Conservation (phyloP, 2,329 filamentous ascomycete species). For the Daldinia eschscholtzii region DNA sequence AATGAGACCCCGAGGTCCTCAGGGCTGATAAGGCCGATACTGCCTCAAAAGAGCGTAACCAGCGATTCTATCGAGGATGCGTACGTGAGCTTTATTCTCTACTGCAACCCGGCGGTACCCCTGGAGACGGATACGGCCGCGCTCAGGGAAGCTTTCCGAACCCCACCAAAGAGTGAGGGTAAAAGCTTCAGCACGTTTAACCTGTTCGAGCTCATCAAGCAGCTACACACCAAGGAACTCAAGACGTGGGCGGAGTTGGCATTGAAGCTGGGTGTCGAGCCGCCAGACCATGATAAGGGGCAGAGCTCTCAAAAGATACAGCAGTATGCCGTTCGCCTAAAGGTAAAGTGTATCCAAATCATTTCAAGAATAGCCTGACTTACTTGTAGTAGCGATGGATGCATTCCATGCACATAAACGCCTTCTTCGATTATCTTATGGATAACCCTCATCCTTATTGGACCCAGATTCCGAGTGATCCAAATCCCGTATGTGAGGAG, state of each 20-base stretch:
- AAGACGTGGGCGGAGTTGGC: conserved; percentile 94
- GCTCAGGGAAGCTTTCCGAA: conserved; percentile 80
- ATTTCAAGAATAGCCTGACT: conserved; percentile 52
- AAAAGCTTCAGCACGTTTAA: conserved; percentile 85
- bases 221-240: conserved; percentile 84
- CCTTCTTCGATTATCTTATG: conserved; percentile 92
- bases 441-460: conserved; percentile 84
- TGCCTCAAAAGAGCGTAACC: conserved; percentile 77
- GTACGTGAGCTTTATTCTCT: conserved; percentile 86
- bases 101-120: conserved; percentile 87
- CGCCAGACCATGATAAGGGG: conserved; percentile 82
- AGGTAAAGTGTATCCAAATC: conserved; percentile 65
- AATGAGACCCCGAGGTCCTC: conserved; percentile 48
- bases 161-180: conserved; percentile 86
- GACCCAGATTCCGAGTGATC: conserved; percentile 76
- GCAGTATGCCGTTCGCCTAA: conserved; percentile 91
- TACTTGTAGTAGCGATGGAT: conserved; percentile 78
- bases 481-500: conserved; percentile 72
- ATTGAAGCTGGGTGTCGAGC: conserved; percentile 87
- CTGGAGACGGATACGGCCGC: conserved; percentile 76
- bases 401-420: conserved; percentile 94
- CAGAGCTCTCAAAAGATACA: conserved; percentile 94
- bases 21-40: conserved; percentile 49
- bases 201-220: conserved; percentile 82
- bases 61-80: conserved; percentile 81